Evolutionary conservation across 1,284 basidiomycete species (phyloP).

Genomic region (Pholiota adiposa): DNA sequence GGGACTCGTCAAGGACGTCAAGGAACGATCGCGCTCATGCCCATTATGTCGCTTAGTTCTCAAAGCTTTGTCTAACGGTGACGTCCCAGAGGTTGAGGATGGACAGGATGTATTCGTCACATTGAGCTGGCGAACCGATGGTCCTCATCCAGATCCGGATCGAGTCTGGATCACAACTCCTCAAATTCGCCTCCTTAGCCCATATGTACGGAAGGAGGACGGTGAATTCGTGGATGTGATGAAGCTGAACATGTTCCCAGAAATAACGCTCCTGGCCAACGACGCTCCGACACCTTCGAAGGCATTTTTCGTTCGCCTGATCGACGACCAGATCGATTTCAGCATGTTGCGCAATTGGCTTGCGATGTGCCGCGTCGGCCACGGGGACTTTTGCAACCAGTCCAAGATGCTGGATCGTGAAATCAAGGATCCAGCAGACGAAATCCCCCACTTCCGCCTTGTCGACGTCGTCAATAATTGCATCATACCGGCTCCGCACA

Average conservation of each 20-base stretch:
- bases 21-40: conserved; percentile 4
- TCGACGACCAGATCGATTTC: conserved; percentile 15
- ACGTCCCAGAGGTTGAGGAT: conserved; percentile 5
- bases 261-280: conserved; percentile 13
- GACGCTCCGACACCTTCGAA: conserved; percentile 11
- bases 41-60: conserved; percentile 18
- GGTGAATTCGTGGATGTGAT: background rate
- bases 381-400: conserved; percentile 2
- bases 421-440: background rate
- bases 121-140: conserved; percentile 11
- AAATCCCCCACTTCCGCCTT: conserved; percentile 14
- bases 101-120: conserved; percentile 9
- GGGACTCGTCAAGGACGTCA: conserved; percentile 14
- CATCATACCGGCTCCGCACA: conserved; percentile 7
- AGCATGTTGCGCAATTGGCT: conserved; percentile 13
- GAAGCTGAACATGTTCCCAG: background rate
- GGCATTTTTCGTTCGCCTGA: conserved; percentile 1
- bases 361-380: conserved; percentile 2
- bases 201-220: background rate
- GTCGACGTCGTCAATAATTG: conserved; percentile 17
- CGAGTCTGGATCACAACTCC: background rate
- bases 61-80: conserved; percentile 2
- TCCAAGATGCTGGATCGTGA: background rate
- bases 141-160: background rate
- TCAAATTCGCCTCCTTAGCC: conserved; percentile 2